phyloP scores from a whole-genome alignment of 495 filamentous ascomycete genomes.

The Neurospora africana region DNA sequence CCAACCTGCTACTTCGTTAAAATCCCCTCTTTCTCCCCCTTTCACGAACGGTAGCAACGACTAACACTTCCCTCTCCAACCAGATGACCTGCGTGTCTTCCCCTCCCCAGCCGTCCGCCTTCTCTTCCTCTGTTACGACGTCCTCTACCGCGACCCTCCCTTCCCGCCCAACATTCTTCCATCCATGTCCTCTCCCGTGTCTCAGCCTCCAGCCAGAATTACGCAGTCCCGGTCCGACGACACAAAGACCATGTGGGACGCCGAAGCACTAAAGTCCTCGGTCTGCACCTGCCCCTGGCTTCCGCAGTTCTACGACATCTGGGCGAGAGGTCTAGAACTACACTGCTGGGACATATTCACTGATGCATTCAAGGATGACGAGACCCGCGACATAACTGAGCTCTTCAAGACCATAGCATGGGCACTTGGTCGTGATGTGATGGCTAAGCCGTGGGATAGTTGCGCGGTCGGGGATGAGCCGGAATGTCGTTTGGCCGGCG shows the following conservation, averaged over 20 bases:
- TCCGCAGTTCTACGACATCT: neutral
- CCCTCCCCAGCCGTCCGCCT: neutral
- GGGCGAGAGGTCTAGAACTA: neutral
- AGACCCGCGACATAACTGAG: neutral
- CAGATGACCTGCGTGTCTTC: neutral
- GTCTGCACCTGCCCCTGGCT: neutral
- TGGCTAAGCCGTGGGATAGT: neutral
- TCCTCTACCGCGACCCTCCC: neutral
- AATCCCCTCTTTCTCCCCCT: rapidly evolving
- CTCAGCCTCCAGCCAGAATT: neutral
- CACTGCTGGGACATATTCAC: neutral
- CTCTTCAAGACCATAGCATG: neutral
- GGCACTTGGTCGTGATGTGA: neutral
- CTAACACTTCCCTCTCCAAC: neutral
- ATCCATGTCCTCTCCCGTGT: neutral
- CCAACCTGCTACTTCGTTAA: neutral
- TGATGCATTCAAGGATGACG: neutral
- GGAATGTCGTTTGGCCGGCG: neutral
- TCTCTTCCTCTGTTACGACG: neutral
- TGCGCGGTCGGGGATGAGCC: neutral
- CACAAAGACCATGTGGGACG: neutral
- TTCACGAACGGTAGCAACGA: neutral
- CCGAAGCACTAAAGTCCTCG: neutral
- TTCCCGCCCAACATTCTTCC: neutral
- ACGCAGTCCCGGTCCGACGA: neutral